Base-by-base conservation (phyloP, 2,329 filamentous ascomycete species). In the Alternaria brassicicola region DNA sequence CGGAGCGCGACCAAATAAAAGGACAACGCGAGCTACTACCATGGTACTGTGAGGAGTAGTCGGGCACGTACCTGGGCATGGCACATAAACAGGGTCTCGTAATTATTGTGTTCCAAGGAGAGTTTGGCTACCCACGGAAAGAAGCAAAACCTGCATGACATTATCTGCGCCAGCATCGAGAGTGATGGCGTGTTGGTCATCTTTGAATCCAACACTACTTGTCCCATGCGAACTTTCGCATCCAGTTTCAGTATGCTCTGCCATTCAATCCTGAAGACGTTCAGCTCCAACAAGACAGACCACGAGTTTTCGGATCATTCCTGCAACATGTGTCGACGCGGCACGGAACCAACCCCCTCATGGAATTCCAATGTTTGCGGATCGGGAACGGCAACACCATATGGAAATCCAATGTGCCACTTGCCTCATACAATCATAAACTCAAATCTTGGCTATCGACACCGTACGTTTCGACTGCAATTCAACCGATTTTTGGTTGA, bases 401-500 rank as follows among this genome's bases (percentile, higher is more conserved):
- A 31, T 36, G 26, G 31, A 19, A 36, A 31, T 12, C 53, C 52
- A 9, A 52, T 54, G 17, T 28, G 46, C 4, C 52, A 56, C 28
- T n/a, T 63, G 17, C 57, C 61, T 17, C 57, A 61, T 21, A 63
- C 61, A 3, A 12, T 50, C n/a, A 48, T 61, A 28, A 55, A 39
- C 15, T 57, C 53, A n/a, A 46, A 63, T 25, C 57, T 63, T 28
- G 57, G 57, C 3, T 51, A 25, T 17, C 31, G 46, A 9, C 10
- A 58, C 12, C 51, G 48, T 13, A 52, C 28, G 8, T 52, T 48
- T 23, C 47, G 41, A 12, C 35, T 63, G 13, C 45, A 35, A 21
- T 61, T 63, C 33, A 63, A 57, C 21, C 57, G 52, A 17, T 55
- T 63, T 15, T 39, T 63, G 17, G n/a, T 48, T 6, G 61, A 61